phyloP scores from a whole-genome alignment of 2,329 filamentous ascomycete species.

The Diplodia sapinea region DNA sequence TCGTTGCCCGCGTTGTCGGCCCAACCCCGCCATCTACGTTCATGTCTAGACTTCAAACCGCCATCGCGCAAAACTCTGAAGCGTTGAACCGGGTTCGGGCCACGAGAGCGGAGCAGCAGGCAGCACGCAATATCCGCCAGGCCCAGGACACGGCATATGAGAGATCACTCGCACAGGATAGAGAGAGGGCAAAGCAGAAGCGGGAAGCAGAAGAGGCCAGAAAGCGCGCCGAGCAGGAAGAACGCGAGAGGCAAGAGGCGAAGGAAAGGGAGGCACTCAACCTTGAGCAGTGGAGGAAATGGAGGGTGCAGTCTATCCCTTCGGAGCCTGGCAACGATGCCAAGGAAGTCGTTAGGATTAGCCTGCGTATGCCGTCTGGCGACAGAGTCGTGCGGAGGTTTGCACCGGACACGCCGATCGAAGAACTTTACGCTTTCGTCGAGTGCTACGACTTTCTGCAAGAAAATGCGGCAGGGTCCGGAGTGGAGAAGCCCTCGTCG shows the following conservation, averaged over 20 bases:
- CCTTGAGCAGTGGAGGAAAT: slow-evolving; percentile 74
- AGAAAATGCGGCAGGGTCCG: slow-evolving; percentile 43
- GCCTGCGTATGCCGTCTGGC: slow-evolving; percentile 66
- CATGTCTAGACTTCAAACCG: slow-evolving; percentile 73
- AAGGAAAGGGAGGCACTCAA: slow-evolving; percentile 63
- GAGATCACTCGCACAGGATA: slow-evolving; percentile 83
- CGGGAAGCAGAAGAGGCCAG: slow-evolving; percentile 73
- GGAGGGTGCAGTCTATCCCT: slow-evolving; percentile 72
- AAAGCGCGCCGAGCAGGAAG: slow-evolving; percentile 68
- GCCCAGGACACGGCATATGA: slow-evolving; percentile 96
- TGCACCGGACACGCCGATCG: slow-evolving; percentile 69
- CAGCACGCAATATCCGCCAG: slow-evolving; percentile 78
- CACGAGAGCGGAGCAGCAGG: slow-evolving; percentile 78
- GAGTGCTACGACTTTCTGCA: slow-evolving; percentile 79
- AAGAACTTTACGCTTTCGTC: slow-evolving; percentile 94
- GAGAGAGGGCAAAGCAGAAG: slow-evolving; percentile 78
- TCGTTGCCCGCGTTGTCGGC: slow-evolving; percentile 79
- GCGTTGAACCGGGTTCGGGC: slow-evolving; percentile 77
- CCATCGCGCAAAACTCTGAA: slow-evolving; percentile 76
- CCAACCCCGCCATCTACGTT: slow-evolving; percentile 73
- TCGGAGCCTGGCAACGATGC: slow-evolving; percentile 69
- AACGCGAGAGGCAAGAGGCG: slow-evolving; percentile 67
- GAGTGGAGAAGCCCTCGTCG: slow-evolving; percentile 61
- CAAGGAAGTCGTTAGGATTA: slow-evolving; percentile 75
- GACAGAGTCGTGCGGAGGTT: slow-evolving; percentile 82